These are phyloP conservation scores for Fusarium xylarioides DNA, from an alignment of 2,329 filamentous ascomycete genomes.

Conservation along the genomic window DNA sequence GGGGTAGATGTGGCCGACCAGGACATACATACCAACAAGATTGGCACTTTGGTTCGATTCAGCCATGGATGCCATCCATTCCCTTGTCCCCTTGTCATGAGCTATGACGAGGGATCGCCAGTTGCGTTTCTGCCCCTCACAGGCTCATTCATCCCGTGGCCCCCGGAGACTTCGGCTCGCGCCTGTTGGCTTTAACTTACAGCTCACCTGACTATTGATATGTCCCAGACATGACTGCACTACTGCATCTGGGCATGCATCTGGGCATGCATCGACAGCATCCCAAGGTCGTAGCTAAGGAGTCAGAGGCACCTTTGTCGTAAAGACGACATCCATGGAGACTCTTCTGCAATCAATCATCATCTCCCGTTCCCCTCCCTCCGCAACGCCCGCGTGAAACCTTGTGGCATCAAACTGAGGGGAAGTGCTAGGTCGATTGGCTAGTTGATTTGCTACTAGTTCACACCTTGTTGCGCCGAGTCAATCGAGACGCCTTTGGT, in stretches of 20 bases:
- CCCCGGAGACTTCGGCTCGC: constrained; percentile 40
- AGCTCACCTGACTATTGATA: constrained; percentile 40
- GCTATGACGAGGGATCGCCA: constrained; percentile 42
- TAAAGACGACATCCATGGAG: constrained; percentile 1
- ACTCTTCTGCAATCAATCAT: constrained; percentile 13
- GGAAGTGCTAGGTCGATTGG: constrained; percentile 34
- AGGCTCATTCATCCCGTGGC: constrained; percentile 2
- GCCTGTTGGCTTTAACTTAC: constrained; percentile 22
- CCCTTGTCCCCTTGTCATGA: background rate
- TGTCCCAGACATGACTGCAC: constrained; percentile 4
- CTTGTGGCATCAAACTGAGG: constrained; percentile 40
- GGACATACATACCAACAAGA: constrained; percentile 11
- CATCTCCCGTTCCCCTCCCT: constrained; percentile 1
- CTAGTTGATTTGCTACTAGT: constrained; percentile 3
- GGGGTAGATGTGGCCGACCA: constrained; percentile 28
- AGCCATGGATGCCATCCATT: background rate
- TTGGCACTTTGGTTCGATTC: constrained; percentile 20
- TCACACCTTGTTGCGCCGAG: constrained; percentile 8
- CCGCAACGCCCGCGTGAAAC: constrained; percentile 36
- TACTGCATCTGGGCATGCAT: background rate
- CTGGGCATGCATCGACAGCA: background rate
- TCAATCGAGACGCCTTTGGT: constrained; percentile 27
- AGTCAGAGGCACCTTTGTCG: constrained; percentile 2
- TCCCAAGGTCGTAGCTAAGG: background rate
- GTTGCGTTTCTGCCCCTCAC: constrained; percentile 23